Evolutionary conservation across 768 basidiomycete genomes (phyloP), one percentile per base, ranked within the genome.

Genomic region (Boletellus ananiceps): DNA sequence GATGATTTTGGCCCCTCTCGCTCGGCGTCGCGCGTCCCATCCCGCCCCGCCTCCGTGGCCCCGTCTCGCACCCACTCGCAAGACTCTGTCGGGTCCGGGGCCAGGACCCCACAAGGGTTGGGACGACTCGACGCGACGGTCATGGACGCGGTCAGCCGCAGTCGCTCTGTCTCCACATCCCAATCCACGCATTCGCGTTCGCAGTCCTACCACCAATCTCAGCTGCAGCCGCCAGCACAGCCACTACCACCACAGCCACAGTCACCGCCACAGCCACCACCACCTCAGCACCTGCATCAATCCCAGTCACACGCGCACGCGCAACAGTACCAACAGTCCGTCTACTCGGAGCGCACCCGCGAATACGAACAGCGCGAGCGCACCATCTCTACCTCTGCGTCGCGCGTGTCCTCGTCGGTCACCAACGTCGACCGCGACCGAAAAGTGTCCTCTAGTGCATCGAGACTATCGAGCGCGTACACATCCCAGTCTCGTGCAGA

Each of bases 21-120:
- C 47, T 16, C 68, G 11, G 53, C 63, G 50, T 70, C 65, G 47
- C 65, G 66, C 8, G 64, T 63, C 4, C 70, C 74, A 0, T 70
- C 75, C 40, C 71, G 71, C 35, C 70, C 74, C 8, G 69, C 75
- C 2, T 72, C 76, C 48, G 73, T 76, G 36, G 71, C 80, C 3
- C 66, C 71, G 11, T 85, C 84, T 8, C 74, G 80, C 8, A 71
- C 78, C 4, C 77, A 75, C 16, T 83, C 82, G 25, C 78, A 75
- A 29, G 77, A 72, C 51, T 65, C 69, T 21, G 2, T 60, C n/a
- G 59, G 52, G 1, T 69, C 66, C 9, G 66, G 66, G 1, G 59
- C 57, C 18, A 67, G 40, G 57, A 69, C 66, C 50, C 66, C 66
- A 54, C 57, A 60, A 57, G 64, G 65, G 4, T 47, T 47, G n/a